A percentile compares a stretch with the other conserved stretches of the same genome.
These are phyloP conservation scores for Aureobasidium melanogenum DNA, from an alignment of 2,329 filamentous ascomycete species.

Conservation along the genomic window DNA sequence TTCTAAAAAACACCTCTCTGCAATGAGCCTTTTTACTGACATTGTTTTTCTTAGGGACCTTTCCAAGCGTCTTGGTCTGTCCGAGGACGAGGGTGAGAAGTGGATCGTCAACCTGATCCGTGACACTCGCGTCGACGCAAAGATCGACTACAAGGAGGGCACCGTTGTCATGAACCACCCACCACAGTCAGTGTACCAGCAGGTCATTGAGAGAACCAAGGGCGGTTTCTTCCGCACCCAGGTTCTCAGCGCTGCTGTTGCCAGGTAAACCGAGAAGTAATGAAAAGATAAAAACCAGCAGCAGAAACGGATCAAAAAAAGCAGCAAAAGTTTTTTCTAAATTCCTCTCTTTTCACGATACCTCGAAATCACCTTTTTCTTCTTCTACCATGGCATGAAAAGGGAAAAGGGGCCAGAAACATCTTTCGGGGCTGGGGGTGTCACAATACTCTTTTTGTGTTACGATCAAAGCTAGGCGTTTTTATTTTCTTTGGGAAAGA, in stretches of 20 bases:
- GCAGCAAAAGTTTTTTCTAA: constrained; percentile 7
- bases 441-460: not conserved
- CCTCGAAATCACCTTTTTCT: not conserved
- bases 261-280: constrained; percentile 28
- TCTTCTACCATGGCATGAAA: not conserved
- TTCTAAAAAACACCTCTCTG: not conserved
- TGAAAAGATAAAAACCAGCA: not conserved
- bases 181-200: constrained; percentile 95
- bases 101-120: constrained; percentile 99
- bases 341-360: not conserved
- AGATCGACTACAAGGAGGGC: constrained; percentile 98
- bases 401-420: not conserved
- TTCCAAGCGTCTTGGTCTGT: constrained; percentile 81
- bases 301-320: constrained; percentile 3
- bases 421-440: not conserved
- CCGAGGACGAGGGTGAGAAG: constrained; percentile 95
- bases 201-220: constrained; percentile 98
- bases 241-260: constrained; percentile 61
- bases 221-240: constrained; percentile 98
- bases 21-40: not conserved
- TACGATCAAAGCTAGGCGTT: constrained; percentile 12
- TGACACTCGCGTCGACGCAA: constrained; percentile 93
- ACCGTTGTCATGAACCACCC: constrained; percentile 99
- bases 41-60: constrained; percentile 53
- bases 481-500: not conserved